Conservation (phyloP, 768 basidiomycete species). For the Collybiopsis luxurians region DNA sequence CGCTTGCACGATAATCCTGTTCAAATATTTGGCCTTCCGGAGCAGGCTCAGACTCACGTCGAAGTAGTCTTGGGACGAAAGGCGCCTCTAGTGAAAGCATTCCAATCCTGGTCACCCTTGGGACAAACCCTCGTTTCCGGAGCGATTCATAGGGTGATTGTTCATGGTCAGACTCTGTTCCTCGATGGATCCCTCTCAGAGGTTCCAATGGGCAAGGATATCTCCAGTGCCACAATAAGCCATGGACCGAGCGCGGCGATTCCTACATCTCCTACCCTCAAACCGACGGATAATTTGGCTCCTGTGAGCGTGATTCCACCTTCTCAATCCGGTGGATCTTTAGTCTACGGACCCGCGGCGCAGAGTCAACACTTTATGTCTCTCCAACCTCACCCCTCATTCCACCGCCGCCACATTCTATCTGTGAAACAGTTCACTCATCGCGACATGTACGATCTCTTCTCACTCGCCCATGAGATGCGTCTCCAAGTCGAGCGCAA, state of each 20-base stretch:
- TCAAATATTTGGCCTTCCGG: slow-evolving; percentile 86
- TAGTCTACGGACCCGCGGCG: slow-evolving; percentile 30
- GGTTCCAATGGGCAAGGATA: slow-evolving; percentile 62
- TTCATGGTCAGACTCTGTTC: slow-evolving; percentile 86
- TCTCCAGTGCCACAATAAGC: slow-evolving; percentile 58
- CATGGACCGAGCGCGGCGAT: slow-evolving; percentile 27
- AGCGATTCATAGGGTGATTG: slow-evolving; percentile 84
- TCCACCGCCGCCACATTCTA: slow-evolving; percentile 91
- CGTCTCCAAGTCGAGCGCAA: slow-evolving; percentile 91
- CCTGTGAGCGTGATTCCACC: slow-evolving; percentile 11
- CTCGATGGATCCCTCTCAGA: slow-evolving; percentile 77
- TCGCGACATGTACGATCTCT: slow-evolving; percentile 89
- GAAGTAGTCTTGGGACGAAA: slow-evolving; percentile 89
- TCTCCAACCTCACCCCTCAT: slow-evolving; percentile 72
- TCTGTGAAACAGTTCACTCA: slow-evolving; percentile 92
- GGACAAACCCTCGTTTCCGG: slow-evolving; percentile 61
- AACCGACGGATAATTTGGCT: slow-evolving; percentile 17
- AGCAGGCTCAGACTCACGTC: slow-evolving; percentile 82
- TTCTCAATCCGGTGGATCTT: slow-evolving; percentile 14
- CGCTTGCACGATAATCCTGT: slow-evolving; percentile 91
- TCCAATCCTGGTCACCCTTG: slow-evolving; percentile 81
- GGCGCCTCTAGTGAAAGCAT: slow-evolving; percentile 48
- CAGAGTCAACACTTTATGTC: slow-evolving; percentile 31
- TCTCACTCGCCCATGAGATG: slow-evolving; percentile 96
- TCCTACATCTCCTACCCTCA: slow-evolving; percentile 3